Evolutionary conservation across 192 early-diverging fungal species (phyloP).

Genomic region (Backusella psychrophila): DNA sequence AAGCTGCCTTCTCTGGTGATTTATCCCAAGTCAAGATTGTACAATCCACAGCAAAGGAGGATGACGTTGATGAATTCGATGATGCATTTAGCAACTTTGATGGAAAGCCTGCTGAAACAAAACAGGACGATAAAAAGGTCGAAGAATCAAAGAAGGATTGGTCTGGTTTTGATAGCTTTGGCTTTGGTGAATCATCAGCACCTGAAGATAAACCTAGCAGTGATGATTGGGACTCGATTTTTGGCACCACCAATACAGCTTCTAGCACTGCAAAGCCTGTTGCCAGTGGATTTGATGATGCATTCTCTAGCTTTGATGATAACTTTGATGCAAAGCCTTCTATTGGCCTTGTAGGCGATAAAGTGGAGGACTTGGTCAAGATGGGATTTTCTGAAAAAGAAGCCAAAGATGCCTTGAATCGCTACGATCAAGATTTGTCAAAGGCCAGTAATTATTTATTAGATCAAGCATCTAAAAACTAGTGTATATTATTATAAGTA

Average conservation of each 20-base stretch:
- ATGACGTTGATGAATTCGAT: conserved; percentile 30
- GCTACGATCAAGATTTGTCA: conserved; percentile 66
- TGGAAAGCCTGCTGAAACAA: neutral
- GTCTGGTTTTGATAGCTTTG: neutral
- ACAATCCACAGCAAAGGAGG: neutral
- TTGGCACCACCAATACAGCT: neutral
- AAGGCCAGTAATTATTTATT: conserved; percentile 73
- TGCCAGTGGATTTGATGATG: conserved; percentile 28
- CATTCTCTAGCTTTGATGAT: conserved; percentile 19
- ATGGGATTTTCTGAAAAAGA: conserved; percentile 72
- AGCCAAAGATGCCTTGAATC: conserved; percentile 64
- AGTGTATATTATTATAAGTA: conserved; percentile 4
- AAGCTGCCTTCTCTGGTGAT: conserved; percentile 12
- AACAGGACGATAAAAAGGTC: neutral
- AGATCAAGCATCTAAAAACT: conserved; percentile 40
- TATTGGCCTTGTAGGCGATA: conserved; percentile 12
- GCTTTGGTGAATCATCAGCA: conserved; percentile 1
- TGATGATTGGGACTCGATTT: conserved; percentile 32
- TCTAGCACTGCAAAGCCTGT: neutral
- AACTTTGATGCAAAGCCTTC: conserved; percentile 1
- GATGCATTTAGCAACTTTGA: conserved; percentile 26
- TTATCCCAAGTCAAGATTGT: conserved; percentile 11
- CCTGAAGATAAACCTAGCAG: neutral
- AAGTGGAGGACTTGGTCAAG: conserved; percentile 50
- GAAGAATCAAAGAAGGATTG: conserved; percentile 1